Percentiles rank a stretch among this genome's conserved stretches.
phyloP scores from a whole-genome alignment of 1,284 basidiomycete genomes.

The Malassezia furfur region DNA sequence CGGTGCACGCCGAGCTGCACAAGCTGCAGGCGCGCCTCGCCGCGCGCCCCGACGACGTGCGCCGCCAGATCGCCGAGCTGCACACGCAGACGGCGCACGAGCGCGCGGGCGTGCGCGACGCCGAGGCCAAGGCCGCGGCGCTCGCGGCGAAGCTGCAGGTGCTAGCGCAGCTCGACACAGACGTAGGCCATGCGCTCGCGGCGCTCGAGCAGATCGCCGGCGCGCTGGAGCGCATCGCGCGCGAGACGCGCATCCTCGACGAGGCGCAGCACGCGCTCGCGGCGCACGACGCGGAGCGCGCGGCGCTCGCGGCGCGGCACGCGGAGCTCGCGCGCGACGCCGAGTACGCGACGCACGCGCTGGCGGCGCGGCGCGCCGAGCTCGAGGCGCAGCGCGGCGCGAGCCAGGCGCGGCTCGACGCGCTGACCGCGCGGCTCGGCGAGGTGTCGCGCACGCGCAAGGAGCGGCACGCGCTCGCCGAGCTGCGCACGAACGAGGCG shows the following conservation, averaged over 20 bases:
- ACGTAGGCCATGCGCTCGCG: constrained; percentile 23
- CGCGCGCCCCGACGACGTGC: constrained; percentile 30
- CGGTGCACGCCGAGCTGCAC: constrained; percentile 27
- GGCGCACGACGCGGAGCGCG: constrained; percentile 20
- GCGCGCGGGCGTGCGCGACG: constrained; percentile 62
- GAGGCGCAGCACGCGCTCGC: constrained; percentile 17
- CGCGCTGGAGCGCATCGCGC: constrained; percentile 22
- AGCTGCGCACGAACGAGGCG: constrained; percentile 6
- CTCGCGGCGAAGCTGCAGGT: constrained; percentile 28
- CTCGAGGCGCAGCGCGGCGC: constrained; percentile 28
- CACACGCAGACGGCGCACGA: constrained; percentile 61
- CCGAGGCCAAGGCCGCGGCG: constrained; percentile 58
- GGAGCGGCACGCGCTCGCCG: constrained; percentile 15
- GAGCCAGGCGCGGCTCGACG: constrained; percentile 12
- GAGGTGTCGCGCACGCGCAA: constrained; percentile 9
- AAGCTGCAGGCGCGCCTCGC: constrained; percentile 35
- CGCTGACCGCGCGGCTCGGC: constrained; percentile 5
- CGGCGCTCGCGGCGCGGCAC: constrained; percentile 21
- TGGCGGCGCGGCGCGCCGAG: constrained; percentile 3
- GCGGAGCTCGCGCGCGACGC: constrained; percentile 5
- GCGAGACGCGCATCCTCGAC: constrained; percentile 9
- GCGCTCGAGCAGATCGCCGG: constrained; percentile 32
- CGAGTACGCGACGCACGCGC: background rate
- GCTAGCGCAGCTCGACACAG: constrained; percentile 20
- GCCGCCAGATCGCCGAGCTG: constrained; percentile 24